phyloP scores from a whole-genome alignment of 441 rosid genomes.

The Croton setiger region DNA sequence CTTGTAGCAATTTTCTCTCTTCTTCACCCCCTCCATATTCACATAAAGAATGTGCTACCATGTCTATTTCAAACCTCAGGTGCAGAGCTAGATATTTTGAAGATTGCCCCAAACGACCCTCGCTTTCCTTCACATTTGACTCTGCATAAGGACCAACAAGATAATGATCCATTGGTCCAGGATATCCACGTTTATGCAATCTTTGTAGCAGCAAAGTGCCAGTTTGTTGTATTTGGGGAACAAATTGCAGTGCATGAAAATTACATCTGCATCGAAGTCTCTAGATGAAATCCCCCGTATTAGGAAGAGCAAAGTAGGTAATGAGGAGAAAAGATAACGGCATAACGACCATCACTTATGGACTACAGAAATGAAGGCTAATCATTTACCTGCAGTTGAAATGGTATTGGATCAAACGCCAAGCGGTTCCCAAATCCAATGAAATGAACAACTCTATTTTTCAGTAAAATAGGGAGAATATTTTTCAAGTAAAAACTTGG shows the following conservation, averaged over 20 bases:
- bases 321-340: background rate
- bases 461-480: conserved; percentile 74
- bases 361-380: conserved; percentile 19
- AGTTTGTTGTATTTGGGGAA: conserved; percentile 84
- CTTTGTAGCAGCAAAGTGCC: conserved; percentile 72
- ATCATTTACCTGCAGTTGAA: conserved; percentile 73
- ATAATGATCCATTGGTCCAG: conserved; percentile 63
- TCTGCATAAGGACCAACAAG: conserved; percentile 74
- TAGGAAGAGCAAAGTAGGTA: conserved; percentile 34
- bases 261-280: conserved; percentile 99
- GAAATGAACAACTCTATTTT: conserved; percentile 80
- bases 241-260: conserved; percentile 75
- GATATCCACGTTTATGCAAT: conserved; percentile 47
- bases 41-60: conserved; percentile 98
- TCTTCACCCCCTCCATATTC: conserved; percentile 89
- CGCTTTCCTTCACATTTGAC: conserved; percentile 37
- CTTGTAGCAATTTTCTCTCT: conserved; percentile 70
- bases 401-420: conserved; percentile 93
- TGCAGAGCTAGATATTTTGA: conserved; percentile 81
- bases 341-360: conserved; percentile 15
- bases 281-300: conserved; percentile 62
- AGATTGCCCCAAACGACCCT: conserved; percentile 39
- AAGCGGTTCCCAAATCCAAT: conserved; percentile 92
- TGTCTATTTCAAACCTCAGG: conserved; percentile 93
- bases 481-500: conserved; percentile 81